Conservation (phyloP, 2,329 filamentous ascomycete species). For the Camptophora hylomeconis region DNA sequence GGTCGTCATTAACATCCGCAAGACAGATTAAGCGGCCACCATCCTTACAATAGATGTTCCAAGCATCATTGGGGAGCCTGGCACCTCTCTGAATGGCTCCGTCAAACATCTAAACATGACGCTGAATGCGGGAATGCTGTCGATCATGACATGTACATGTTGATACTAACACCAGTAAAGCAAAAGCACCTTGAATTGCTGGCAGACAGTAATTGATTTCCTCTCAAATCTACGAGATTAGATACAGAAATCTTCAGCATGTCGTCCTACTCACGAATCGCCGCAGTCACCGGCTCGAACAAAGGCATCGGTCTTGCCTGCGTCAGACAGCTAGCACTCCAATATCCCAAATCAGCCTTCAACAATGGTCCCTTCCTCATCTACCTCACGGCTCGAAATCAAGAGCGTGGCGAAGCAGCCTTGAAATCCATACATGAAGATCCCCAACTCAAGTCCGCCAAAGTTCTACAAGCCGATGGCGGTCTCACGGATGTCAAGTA, state of each 20-base stretch:
- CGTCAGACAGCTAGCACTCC: slow-evolving; percentile 40
- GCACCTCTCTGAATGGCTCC: too few species aligned
- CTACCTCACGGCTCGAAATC: slow-evolving; percentile 41
- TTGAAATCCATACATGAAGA: slow-evolving; percentile 32
- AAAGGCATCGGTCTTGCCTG: slow-evolving; percentile 36
- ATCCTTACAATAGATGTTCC: too few species aligned
- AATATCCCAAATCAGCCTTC: slow-evolving; percentile 37
- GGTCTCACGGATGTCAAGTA: slow-evolving; percentile 36
- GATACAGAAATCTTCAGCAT: slow-evolving; percentile 15
- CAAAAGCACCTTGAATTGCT: too few species aligned
- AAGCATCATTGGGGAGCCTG: too few species aligned
- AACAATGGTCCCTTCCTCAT: slow-evolving; percentile 37
- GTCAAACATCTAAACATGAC: too few species aligned
- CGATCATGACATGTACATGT: too few species aligned
- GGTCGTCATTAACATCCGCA: too few species aligned
- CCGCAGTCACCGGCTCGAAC: slow-evolving; percentile 42
- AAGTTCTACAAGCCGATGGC: slow-evolving; percentile 30
- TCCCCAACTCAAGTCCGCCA: slow-evolving; percentile 31
- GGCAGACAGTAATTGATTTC: too few species aligned
- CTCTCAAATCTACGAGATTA: too few species aligned
- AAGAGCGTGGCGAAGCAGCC: slow-evolving; percentile 34
- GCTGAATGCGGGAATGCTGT: too few species aligned
- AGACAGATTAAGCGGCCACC: too few species aligned
- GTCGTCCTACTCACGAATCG: slow-evolving; percentile 26
- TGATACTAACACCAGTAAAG: too few species aligned